Evolutionary conservation across 2,329 filamentous ascomycete species (phyloP).

Genomic region (Penicillium paneum): DNA sequence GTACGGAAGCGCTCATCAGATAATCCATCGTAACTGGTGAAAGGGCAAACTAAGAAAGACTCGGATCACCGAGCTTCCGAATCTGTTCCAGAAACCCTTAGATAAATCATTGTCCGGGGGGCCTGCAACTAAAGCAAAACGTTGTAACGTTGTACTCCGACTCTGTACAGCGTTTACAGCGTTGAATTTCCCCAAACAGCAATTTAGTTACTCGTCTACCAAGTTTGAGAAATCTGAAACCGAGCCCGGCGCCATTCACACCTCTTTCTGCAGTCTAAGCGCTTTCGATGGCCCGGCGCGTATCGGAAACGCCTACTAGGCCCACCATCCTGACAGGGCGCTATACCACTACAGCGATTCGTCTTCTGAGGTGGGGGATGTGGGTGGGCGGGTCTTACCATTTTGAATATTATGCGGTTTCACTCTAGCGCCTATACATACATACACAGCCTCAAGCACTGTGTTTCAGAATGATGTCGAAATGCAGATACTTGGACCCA

Average conservation of each 20-base stretch:
- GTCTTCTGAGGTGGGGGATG: not conserved
- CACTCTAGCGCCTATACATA: conserved; percentile 31
- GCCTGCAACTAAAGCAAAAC: not conserved
- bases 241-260: not conserved
- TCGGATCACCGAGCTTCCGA: not conserved
- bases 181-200: not conserved
- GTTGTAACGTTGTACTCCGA: too few species aligned
- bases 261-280: conserved; percentile 15
- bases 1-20: too few species aligned
- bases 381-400: not conserved
- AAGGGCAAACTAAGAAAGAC: not conserved
- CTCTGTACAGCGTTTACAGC: not conserved
- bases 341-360: conserved; percentile 11
- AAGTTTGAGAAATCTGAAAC: conserved; percentile 10
- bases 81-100: not conserved
- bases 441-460: conserved; percentile 12
- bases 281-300: conserved; percentile 21
- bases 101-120: not conserved
- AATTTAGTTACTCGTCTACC: not conserved
- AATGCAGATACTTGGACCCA: conserved; percentile 7
- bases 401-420: conserved; percentile 25
- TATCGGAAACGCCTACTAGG: conserved; percentile 15
- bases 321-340: conserved; percentile 11
- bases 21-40: too few species aligned
- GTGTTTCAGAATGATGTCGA: conserved; percentile 24